Conservation (phyloP, 1,284 basidiomycete genomes). For the Sporisorium iseilematis-ciliati region DNA sequence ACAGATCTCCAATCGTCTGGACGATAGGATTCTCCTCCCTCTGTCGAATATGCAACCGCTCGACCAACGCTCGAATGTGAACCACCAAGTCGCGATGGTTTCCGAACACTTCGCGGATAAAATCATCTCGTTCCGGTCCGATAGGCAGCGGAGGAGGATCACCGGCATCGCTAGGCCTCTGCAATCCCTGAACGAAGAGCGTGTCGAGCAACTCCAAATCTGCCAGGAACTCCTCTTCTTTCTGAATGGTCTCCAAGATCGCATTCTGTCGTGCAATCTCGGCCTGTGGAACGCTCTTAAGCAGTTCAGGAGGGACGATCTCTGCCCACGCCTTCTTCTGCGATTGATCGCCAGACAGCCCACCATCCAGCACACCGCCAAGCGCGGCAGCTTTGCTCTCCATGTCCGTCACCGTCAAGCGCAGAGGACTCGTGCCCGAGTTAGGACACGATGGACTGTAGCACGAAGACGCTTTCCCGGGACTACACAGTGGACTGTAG, state of each 20-base stretch:
- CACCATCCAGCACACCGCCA: slow-evolving; percentile 15
- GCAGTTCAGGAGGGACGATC: slow-evolving; percentile 78
- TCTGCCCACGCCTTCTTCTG: slow-evolving; percentile 78
- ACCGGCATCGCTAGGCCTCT: slow-evolving; percentile 52
- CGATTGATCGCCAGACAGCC: slow-evolving; percentile 19
- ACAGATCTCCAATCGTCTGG: slow-evolving; percentile 87
- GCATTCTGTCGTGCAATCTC: slow-evolving; percentile 89
- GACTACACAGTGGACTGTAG: slow-evolving; percentile 93
- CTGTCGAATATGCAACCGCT: slow-evolving; percentile 86
- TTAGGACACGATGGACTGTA: slow-evolving; percentile 59
- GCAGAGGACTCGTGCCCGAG: slow-evolving; percentile 38
- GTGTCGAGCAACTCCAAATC: slow-evolving; percentile 86
- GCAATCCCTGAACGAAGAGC: slow-evolving; percentile 53
- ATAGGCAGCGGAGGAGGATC: slow-evolving; percentile 60
- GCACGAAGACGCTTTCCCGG: slow-evolving; percentile 36
- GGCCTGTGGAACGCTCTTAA: slow-evolving; percentile 78
- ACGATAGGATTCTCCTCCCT: slow-evolving; percentile 87
- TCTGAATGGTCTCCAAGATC: slow-evolving; percentile 89
- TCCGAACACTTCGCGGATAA: slow-evolving; percentile 87
- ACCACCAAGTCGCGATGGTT: slow-evolving; percentile 86
- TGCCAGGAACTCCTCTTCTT: slow-evolving; percentile 89
- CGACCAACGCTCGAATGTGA: slow-evolving; percentile 83
- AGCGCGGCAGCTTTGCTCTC: slow-evolving; percentile 11
- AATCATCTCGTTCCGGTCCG: slow-evolving; percentile 76
- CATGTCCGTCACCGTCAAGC: slow-evolving; percentile 13